Evolutionary conservation across 73 alveolate genomes (phyloP), one percentile per base, ranked within the genome.

Genomic region (Tetrahymena malaccensis): DNA sequence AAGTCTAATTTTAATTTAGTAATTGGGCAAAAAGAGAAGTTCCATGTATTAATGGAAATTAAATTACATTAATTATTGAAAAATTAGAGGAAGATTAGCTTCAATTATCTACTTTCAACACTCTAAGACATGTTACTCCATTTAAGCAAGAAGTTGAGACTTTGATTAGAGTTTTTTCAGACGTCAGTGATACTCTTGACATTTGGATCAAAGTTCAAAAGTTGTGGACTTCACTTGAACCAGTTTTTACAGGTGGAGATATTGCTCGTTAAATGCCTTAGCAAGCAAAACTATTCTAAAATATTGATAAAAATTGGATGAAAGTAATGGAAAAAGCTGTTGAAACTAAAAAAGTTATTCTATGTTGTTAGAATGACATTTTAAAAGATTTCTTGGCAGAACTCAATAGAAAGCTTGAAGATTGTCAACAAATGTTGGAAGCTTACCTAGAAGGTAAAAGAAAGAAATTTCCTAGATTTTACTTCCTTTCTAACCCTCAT

Each of bases 221-320:
- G 93, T 98, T 99, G 96, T 99, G 99, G 99, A 98, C 99, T 19
- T 98, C 99, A 85, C 97, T 99, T 85, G 99, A 98, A 96, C 98
- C 99, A 35, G 99, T 99, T 98, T 99, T 99, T 98, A 99, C 99
- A 94, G 99, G 99, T 16, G 99, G 99, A 58, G 99, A 99, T 98
- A 99, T 99, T 96, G 99, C 99, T 95, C 99, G 99, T 97, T 99
- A 99, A 97, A 98, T 99, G 99, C 99, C 99, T 35, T 98, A 99
- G 96, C 99, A 99, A 96, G 99, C 99, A 31, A 99, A 99, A 98
- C 98, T 98, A 96, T 99, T 99, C 99, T 98, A 97, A 96, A 98
- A 98, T 94, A 98, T 99, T 57, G 99, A 99, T 96, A 99, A 99
- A 96, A 97, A 97, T 95, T 99, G 99, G 99, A 98, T 97, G 94